Evolutionary conservation across 2,329 filamentous ascomycete species (phyloP).

Genomic region (Colletotrichum aenigma): DNA sequence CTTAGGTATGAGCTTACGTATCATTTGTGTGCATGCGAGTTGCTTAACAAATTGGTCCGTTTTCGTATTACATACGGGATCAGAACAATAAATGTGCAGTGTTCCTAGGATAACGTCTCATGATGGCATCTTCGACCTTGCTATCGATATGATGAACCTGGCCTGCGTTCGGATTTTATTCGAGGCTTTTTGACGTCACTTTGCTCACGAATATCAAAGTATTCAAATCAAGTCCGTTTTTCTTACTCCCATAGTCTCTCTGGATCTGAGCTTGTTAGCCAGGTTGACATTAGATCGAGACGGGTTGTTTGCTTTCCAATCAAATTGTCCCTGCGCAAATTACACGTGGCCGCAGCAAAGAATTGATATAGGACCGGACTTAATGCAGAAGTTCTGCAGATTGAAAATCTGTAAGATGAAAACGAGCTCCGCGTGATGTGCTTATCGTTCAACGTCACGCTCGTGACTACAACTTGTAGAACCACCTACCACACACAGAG

Average conservation of each 20-base stretch:
- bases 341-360: not conserved
- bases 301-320: not conserved
- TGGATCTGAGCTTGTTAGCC: not conserved
- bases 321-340: not conserved
- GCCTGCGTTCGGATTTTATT: not conserved
- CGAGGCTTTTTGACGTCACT: not conserved
- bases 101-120: not conserved
- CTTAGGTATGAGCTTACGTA: not conserved
- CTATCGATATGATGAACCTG: not conserved
- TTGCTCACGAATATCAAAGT: not conserved
- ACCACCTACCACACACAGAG: not conserved
- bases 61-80: not conserved
- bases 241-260: not conserved
- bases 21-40: not conserved
- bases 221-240: not conserved
- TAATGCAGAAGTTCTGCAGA: not conserved
- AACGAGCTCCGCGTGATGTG: not conserved
- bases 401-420: not conserved
- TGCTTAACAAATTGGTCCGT: not conserved
- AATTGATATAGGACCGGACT: rapidly evolving
- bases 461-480: not conserved
- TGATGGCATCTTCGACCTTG: not conserved
- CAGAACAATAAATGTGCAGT: not conserved
- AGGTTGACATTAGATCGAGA: not conserved
- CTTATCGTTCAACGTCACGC: not conserved